Base-by-base conservation (phyloP, 768 basidiomycete species). In the Saitozyma sp. region DNA sequence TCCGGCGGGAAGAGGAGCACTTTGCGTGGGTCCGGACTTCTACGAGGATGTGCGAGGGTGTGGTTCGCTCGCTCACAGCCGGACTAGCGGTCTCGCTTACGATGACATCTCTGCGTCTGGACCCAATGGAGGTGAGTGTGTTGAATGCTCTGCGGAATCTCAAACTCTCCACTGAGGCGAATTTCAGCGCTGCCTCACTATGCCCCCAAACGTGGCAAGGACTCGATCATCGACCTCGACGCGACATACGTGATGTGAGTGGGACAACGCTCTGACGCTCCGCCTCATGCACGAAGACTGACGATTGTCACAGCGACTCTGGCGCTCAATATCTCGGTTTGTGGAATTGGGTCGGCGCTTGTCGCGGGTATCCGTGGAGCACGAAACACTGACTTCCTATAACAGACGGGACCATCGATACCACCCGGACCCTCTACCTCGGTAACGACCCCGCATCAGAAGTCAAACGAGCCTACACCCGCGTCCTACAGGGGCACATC, bases 401-500 rank as follows among this genome's bases (percentile, higher is more conserved):
- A 58, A 13, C 59, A 65, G 94, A 97, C 73, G 94, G 92, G 6
- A 98, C 95, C 9, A 83, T 83, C 68, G 83, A 84, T 71, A 83
- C 83, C 19, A 83, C 83, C 0, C 76, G 83, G 38, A 82, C 82
- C 0, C 45, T 78, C 56, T 77, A 92, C 81, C 91, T 94, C 73
- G 92, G 92, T 48, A 85, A 87, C n/a, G 90, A 90, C 8, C 86
- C 88, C n/a, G 63, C 83, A n/a, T 89, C 91, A 65, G 88, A 91
- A 76, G 54, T 76, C 58, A 88, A 86, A 75, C 89, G 93, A 67
- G 92, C 95, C 1, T 99, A 87, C 80, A 99, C 96, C 39, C 84
- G 92, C 51, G 96, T 98, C 49, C 78, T 99, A 61, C 96, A 99
- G 80, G 95, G 94, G 8, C 96, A 99, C 81, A 95, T 98, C 67